Conservation (phyloP, 2,329 filamentous ascomycete species). For the Hyphodiscus sp. region DNA sequence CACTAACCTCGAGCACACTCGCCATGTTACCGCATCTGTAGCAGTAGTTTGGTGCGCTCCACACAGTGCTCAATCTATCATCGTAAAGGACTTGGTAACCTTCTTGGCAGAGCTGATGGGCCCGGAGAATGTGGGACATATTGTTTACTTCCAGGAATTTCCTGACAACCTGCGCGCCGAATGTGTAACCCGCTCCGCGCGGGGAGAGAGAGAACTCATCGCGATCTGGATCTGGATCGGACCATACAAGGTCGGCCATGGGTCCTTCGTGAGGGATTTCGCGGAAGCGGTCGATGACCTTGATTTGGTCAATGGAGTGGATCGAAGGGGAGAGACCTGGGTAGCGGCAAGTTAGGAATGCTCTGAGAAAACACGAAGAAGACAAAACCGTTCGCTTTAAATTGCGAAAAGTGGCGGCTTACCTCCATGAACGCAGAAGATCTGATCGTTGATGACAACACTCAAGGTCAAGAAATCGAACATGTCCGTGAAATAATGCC, state of each 20-base stretch:
- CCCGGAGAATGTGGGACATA: slow-evolving; percentile 95
- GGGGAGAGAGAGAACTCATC: slow-evolving; percentile 96
- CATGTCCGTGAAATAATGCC: slow-evolving; percentile 99
- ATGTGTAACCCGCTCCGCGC: slow-evolving; percentile 91
- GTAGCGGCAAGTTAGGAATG: slow-evolving; percentile 1
- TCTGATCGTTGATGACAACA: slow-evolving; percentile 97
- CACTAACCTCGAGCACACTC: slow-evolving; percentile 91
- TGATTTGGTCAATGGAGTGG: slow-evolving; percentile 98
- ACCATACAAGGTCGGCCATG: slow-evolving; percentile 99
- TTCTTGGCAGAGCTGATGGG: slow-evolving; percentile 98
- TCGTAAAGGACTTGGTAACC: slow-evolving; percentile 97
- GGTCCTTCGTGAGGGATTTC: slow-evolving; percentile 98
- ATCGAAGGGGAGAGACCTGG: slow-evolving; percentile 78
- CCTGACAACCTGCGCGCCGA: slow-evolving; percentile 94
- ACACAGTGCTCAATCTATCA: slow-evolving; percentile 89
- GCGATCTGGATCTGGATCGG: slow-evolving; percentile 91
- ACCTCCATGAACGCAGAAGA: slow-evolving; percentile 97
- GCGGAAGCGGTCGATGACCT: slow-evolving; percentile 97
- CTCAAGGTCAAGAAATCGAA: slow-evolving; percentile 96
- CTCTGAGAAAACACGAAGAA: too few species aligned
- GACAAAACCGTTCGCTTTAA: background rate
- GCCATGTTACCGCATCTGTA: slow-evolving; percentile 96
- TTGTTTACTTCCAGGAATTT: slow-evolving; percentile 96
- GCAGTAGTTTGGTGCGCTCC: slow-evolving; percentile 82
- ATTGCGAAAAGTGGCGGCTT: slow-evolving; percentile 28